Evolutionary conservation across 352 stramenopile genomes (phyloP).

Genomic region (Achlya hypogyna): DNA sequence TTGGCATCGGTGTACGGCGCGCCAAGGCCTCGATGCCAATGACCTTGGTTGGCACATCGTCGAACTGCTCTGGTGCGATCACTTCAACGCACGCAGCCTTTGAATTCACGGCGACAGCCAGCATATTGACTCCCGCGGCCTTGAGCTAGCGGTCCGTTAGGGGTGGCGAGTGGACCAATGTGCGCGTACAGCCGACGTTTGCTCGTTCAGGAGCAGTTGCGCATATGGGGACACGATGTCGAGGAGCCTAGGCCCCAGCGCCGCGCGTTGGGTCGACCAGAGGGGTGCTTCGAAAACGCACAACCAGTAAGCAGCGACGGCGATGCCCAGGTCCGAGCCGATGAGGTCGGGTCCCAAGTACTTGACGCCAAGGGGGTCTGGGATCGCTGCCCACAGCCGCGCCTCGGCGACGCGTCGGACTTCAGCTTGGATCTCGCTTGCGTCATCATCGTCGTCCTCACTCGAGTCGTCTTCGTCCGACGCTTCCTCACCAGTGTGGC

Average conservation of each 20-base stretch:
- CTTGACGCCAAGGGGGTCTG: conserved; percentile 1
- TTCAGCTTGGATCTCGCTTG: not conserved
- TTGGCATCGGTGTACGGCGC: not conserved
- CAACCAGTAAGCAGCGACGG: not conserved
- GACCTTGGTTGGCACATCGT: not conserved
- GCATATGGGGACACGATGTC: not conserved
- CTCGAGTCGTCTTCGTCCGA: not conserved
- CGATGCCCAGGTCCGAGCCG: conserved; percentile 6
- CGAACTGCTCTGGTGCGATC: not conserved
- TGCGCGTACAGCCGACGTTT: not conserved
- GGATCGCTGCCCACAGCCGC: not conserved
- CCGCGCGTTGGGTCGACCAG: not conserved
- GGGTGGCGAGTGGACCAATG: too few species aligned
- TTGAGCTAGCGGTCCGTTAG: not conserved
- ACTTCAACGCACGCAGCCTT: not conserved
- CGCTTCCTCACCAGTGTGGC: not conserved
- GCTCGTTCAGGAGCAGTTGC: not conserved
- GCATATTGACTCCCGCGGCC: not conserved
- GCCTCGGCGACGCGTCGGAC: not conserved
- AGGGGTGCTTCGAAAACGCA: not conserved
- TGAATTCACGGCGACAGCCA: not conserved
- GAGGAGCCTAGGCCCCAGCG: not conserved
- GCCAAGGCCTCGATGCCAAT: conserved; percentile 2
- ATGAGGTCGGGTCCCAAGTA: conserved; percentile 1
- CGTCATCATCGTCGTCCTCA: conserved; percentile 5